Evolutionary conservation across 345 rosid species (phyloP).

Genomic region (Zanthoxylum bungeanum): DNA sequence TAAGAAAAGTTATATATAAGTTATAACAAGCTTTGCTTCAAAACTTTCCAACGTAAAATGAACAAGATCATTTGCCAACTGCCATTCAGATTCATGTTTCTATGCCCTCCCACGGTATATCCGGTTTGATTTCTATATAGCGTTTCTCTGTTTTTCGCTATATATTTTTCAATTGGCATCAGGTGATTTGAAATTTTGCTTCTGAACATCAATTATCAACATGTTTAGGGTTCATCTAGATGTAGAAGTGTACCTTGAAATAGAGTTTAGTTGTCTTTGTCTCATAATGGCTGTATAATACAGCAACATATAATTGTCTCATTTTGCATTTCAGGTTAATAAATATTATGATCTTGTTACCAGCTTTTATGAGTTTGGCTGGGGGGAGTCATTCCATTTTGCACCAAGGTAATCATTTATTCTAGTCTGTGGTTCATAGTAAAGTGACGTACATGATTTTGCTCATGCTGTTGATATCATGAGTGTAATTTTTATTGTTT

Average conservation of each 20-base stretch:
- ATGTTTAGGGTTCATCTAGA: neutral
- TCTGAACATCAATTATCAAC: neutral
- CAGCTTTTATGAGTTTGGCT: conserved; percentile 95
- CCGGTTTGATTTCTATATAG: neutral
- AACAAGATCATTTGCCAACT: neutral
- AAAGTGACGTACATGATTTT: neutral
- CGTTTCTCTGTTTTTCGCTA: neutral
- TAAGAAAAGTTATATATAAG: conserved; percentile 25
- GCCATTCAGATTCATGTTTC: neutral
- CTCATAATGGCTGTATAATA: neutral
- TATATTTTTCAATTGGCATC: neutral
- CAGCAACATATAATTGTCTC: neutral
- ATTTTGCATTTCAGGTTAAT: conserved; percentile 56
- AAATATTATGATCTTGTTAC: conserved; percentile 96
- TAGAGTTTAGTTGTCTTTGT: neutral
- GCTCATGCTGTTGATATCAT: conserved; percentile 8
- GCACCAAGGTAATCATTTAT: conserved; percentile 66
- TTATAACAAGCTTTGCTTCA: neutral
- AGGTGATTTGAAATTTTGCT: neutral
- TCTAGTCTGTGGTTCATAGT: neutral
- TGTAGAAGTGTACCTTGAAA: neutral
- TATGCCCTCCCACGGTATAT: neutral
- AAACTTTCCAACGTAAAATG: neutral
- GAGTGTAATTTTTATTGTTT: conserved; percentile 13
- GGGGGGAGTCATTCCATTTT: conserved; percentile 99